phyloP scores from a whole-genome alignment of 495 filamentous ascomycete genomes.

The Podospora fimiseda region DNA sequence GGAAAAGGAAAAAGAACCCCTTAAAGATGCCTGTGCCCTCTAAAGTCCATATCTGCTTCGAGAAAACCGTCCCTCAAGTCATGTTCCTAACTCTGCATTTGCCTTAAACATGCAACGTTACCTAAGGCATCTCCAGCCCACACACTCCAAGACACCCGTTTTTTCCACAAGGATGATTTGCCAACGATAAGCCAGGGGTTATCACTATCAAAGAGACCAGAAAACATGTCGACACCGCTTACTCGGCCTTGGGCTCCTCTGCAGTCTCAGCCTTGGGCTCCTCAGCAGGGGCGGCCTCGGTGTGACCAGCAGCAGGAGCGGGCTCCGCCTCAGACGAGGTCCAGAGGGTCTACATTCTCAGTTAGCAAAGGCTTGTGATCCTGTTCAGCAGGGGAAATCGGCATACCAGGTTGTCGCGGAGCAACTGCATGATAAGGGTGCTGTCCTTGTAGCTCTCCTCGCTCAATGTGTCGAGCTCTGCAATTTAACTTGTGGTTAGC shows the following conservation, averaged over 20 bases:
- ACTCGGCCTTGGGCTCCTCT: conserved; percentile 50
- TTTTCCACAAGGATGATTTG: conserved; percentile 33
- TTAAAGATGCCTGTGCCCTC: conserved; percentile 35
- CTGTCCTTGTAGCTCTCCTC: conserved; percentile 99
- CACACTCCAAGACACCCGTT: conserved; percentile 48
- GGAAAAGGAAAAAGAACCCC: conserved; percentile 28
- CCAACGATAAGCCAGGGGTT: conserved; percentile 36
- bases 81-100: conserved; percentile 33
- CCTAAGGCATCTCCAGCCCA: conserved; percentile 43
- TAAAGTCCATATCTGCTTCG: conserved; percentile 30
- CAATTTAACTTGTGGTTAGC: conserved; percentile 79
- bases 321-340: conserved; percentile 97
- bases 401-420: conserved; percentile 99
- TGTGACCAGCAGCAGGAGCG: conserved; percentile 50
- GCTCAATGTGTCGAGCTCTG: conserved; percentile 95
- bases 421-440: conserved; percentile 99
- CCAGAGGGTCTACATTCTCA: conserved; percentile 77
- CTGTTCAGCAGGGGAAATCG: conserved; percentile 25
- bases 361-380: conserved; percentile 10
- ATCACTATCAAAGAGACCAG: conserved; percentile 29
- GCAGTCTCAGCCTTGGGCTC: conserved; percentile 40
- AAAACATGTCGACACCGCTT: conserved; percentile 29
- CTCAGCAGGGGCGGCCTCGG: conserved; percentile 55
- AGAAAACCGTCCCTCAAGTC: conserved; percentile 34
- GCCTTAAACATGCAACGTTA: conserved; percentile 48